A percentile compares a stretch with the other conserved stretches of the same genome.
These are phyloP conservation scores for Backusella liffmaniae DNA, from an alignment of 192 early-diverging fungal genomes.

Conservation along the genomic window DNA sequence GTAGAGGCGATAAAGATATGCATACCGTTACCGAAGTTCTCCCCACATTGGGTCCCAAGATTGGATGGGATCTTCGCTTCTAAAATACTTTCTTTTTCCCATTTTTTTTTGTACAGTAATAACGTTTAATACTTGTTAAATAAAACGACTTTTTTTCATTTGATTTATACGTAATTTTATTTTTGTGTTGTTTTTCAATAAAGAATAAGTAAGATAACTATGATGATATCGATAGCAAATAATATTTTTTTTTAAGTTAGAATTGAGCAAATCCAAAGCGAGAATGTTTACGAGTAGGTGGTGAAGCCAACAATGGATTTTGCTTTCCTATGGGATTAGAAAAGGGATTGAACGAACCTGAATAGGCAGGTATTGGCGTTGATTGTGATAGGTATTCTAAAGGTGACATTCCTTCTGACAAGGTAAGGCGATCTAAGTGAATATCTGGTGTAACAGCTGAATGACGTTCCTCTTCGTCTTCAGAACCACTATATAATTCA, in stretches of 20 bases:
- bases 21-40: conserved; percentile 87
- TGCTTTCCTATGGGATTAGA: not conserved
- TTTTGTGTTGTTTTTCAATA: not conserved
- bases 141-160: not conserved
- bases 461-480: not conserved
- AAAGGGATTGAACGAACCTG: conserved; percentile 30
- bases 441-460: not conserved
- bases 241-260: not conserved
- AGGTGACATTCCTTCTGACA: conserved; percentile 3
- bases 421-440: not conserved
- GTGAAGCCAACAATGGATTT: conserved; percentile 18
- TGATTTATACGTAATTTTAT: not conserved
- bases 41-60: conserved; percentile 87
- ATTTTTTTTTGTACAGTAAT: not conserved
- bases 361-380: conserved; percentile 22
- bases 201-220: not conserved
- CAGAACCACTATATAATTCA: conserved; percentile 17
- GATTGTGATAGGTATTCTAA: conserved; percentile 23
- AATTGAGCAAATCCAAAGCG: conserved; percentile 36
- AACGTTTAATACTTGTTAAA: not conserved
- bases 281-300: conserved; percentile 28
- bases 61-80: conserved; percentile 86
- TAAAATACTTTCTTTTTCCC: not conserved
- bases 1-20: conserved; percentile 98
- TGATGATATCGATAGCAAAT: not conserved